Conservation (phyloP, 257 asterid genomes). For the Ehretia macrophylla region DNA sequence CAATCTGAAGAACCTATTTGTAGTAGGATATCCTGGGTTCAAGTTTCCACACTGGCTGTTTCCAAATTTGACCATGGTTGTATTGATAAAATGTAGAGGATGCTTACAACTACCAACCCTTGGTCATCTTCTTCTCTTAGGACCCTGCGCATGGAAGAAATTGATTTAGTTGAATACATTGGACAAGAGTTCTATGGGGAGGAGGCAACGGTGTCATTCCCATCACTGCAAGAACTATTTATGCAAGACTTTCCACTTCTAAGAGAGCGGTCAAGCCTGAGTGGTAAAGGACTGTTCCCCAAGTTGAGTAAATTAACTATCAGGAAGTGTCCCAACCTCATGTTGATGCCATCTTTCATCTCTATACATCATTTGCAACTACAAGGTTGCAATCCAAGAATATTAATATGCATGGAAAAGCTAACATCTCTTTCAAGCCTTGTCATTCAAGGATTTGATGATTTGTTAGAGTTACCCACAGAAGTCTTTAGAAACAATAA, state of each 20-base stretch:
- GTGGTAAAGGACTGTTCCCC: constrained; percentile 5
- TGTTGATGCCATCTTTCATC: constrained; percentile 13
- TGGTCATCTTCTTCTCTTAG: constrained; percentile 24
- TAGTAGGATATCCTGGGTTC: constrained; percentile 24
- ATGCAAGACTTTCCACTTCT: constrained; percentile 22
- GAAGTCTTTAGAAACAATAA: constrained; percentile 15
- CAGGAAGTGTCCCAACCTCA: constrained; percentile 28
- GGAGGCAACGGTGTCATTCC: constrained; percentile 6
- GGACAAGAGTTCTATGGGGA: constrained; percentile 15
- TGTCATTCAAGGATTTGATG: constrained; percentile 12
- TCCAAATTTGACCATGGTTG: constrained; percentile 22
- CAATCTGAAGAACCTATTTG: constrained; percentile 15
- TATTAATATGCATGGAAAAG: constrained; percentile 15
- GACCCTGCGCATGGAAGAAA: constrained; percentile 16
- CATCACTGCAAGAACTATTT: constrained; percentile 20
- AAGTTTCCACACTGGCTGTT: constrained; percentile 23
- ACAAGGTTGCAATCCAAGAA: constrained; percentile 15
- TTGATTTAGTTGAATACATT: constrained; percentile 13
- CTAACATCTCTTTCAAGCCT: constrained; percentile 18
- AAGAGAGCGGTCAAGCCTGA: constrained; percentile 15
- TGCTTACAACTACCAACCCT: constrained; percentile 18
- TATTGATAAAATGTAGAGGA: constrained; percentile 18
- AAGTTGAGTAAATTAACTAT: constrained; percentile 18
- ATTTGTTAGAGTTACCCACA: constrained; percentile 13
- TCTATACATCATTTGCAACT: constrained; percentile 20